Evolutionary conservation across 2,329 filamentous ascomycete genomes (phyloP), one percentile per base, ranked within the genome.

Genomic region (Aspergillus pseudonomiae): DNA sequence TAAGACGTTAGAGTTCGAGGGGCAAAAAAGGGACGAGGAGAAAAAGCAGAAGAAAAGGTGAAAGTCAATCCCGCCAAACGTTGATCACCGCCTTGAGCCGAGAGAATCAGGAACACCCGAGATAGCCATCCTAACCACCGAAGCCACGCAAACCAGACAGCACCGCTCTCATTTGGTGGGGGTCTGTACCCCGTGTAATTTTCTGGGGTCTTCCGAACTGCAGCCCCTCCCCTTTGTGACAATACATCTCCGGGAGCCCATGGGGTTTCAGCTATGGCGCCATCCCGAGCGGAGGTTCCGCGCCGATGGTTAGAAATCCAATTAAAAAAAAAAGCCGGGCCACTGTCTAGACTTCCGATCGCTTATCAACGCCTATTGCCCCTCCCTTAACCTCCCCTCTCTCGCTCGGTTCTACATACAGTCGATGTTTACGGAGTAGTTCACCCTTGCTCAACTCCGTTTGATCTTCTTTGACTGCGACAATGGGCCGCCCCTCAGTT

Each of bases 401-500:
- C 63, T 6, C 19, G 4, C 19, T 21, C 48, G 9, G 48, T 34
- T 52, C 11, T 50, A 19, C 24, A 50, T 26, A 30, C 16, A 6
- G 46, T 30, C 26, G 14, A 50, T 30, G 46, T 14, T 26, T 10
- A 9, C 14, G 30, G 6, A 11, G 26, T 16, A 50, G 26, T 50
- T 9, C 19, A 6, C 9, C 16, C 21, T 6, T n/a, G 14, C 9
- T 52, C 48, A 32, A 21, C 14, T 32, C 26, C 26, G 14, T 19
- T 50, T 24, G 26, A 52, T 32, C 14, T 30, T 30, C 21, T 26
- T 30, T 30, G 24, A 50, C 26, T 6, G 46, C 24, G 46, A 61
- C 57, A 50, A 78, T 78, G 76, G 67, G 66, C 43, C 71, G 67
- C 32, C 72, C 72, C 36, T 70, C 69, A 16, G 65, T 65, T 54